Evolutionary conservation across 2,329 filamentous ascomycete genomes (phyloP), one percentile per base, ranked within the genome.

Genomic region (Trichoderma arundinaceum): DNA sequence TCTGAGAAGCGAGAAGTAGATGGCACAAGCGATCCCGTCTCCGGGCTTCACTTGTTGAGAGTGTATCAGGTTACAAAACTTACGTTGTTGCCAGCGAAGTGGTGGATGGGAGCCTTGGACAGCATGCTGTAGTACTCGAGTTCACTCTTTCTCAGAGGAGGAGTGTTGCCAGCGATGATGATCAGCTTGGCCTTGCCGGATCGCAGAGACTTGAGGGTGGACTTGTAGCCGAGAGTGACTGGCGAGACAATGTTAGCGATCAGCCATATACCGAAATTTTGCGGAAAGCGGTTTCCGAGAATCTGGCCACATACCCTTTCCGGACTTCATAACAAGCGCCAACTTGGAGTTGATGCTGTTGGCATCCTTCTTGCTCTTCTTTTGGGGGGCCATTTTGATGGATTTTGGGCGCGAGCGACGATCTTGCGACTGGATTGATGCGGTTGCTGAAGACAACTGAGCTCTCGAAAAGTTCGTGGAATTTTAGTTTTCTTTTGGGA

Each of bases 21-120:
- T 38, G 8, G 57, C 5, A 32, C 38, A 38, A 60, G 57, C 41
- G 35, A 3, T 19, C 32, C 44, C 48, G 71, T 65, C 70, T 71
- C 62, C 63, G 70, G 65, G 17, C 8, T 22, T 54, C 35, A 19
- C 67, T 52, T 58, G 28, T 56, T 68, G 41, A 68, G 69, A 46
- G 70, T 67, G 65, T 78, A 70, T 65, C 69, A 73, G 71, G 68
- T 61, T 68, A 67, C 19, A n/a, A 68, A 68, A 92, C 94, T 90
- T 90, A 98, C 94, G 89, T 98, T 98, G 90, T 96, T 97, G 77
- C 95, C 95, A 74, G 87, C 87, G 86, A 97, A 98, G 88, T 99
- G 95, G 88, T 98, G 94, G 77, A 98, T 94, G 72, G 91, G 89
- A 76, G 90, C 92, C 90, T 98, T 97, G 81, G 89, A 90, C 77